Base-by-base conservation (phyloP, 768 basidiomycete genomes). In the Cystobasidiopsis lactophilus region DNA sequence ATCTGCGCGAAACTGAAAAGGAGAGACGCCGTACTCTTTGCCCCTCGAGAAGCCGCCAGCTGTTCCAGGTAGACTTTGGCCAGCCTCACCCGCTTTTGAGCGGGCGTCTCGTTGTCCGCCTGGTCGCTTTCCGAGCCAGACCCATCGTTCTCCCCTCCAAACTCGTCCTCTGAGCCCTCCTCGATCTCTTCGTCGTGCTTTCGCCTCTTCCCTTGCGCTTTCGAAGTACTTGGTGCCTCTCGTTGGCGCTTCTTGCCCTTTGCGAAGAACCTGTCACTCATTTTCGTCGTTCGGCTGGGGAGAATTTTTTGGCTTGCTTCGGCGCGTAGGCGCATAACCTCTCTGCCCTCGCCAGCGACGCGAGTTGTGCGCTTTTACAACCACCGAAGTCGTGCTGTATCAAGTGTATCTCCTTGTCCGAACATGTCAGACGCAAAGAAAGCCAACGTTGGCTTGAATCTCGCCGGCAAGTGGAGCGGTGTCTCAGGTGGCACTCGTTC, bases 61-160 rank as follows among this genome's bases (percentile, higher is more conserved):
- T 73, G 79, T 55, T 85, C 77, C 38, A 98, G 70, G 66, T 96
- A 95, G 57, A 91, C 66, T 65, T 86, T 82, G 3, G 91, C 89
- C 37, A 98, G 69, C 54, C 93, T 70, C 19, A 98, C 71, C 54
- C 93, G 71, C 68, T 96, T 98, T 71, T 86, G 78, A 0, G 85
- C 86, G 2, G 86, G 84, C 3, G 86, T 91, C 69, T 95, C 91
- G 57, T 78, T 71, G 58, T 78, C 75, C 59, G 88, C 79, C 60
- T 35, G 33, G 16, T 93, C 86, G 24, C 51, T 33, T 48, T 52
- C 51, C 18, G 37, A 43, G 5, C 16, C 51, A 4, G 26, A 33
- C 16, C 14, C 40, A 19, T 27, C 52, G 2, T 40, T 16, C 4
- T 33, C 51, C 24, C 35, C n/a, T 37, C 13, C 52, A 14, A 31